Evolutionary conservation across 176 grass and related monocot species (phyloP).

Genomic region (Metroxylon sagu): DNA sequence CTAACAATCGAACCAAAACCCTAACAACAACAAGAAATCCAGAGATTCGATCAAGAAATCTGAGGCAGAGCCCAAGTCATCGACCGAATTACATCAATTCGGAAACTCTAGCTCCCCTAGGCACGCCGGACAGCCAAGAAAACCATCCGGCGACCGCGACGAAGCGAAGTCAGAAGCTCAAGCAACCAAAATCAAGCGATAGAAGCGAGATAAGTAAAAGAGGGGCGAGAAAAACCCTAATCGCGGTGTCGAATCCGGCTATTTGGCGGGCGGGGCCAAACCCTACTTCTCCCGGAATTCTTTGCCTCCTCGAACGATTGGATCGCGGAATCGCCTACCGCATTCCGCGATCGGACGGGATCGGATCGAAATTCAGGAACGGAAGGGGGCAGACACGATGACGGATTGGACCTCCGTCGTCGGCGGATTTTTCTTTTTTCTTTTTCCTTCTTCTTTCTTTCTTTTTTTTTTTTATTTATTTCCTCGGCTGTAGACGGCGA

Average conservation of each 20-base stretch:
- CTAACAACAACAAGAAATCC: not conserved
- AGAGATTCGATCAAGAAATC: not conserved
- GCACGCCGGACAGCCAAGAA: no score
- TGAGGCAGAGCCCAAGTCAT: not conserved
- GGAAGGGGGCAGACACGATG: no score
- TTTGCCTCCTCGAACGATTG: not conserved
- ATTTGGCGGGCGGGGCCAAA: not conserved
- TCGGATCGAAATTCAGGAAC: no score
- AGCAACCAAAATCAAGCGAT: not conserved
- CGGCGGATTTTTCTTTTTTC: no score
- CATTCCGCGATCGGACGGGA: no score
- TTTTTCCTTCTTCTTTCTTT: no score
- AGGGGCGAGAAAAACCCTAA: constrained; percentile 7
- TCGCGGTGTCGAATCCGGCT: not conserved
- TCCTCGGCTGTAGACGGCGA: no score
- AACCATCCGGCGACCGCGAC: not conserved
- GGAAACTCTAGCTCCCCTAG: not conserved
- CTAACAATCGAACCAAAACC: not conserved
- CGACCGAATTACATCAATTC: not conserved
- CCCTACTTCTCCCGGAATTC: not conserved
- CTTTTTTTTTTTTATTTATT: no score
- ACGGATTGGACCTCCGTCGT: no score
- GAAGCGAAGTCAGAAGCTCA: constrained; percentile 3
- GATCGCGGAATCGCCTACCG: not conserved
- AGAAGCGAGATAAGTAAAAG: not conserved